Evolutionary conservation across 371 early-diverging fungal genomes (phyloP).

Genomic region (Funneliformis caledonium): DNA sequence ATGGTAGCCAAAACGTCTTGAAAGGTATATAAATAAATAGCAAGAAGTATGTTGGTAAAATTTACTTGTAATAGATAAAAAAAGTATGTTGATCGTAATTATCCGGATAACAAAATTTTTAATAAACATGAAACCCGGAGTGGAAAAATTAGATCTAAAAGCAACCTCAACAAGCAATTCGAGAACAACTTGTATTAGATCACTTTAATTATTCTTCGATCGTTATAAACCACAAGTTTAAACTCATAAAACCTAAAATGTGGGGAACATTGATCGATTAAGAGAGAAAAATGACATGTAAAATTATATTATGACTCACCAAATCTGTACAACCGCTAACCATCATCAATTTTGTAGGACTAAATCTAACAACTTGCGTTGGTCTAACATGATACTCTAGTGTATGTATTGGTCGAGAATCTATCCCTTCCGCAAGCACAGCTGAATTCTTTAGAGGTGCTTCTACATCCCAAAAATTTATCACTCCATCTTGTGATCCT

Average conservation of each 20-base stretch:
- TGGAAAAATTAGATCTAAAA: neutral
- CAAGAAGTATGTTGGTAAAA: neutral
- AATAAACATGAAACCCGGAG: neutral
- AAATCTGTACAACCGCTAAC: slow-evolving; percentile 61
- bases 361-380: slow-evolving; percentile 65
- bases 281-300: neutral
- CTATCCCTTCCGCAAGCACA: slow-evolving; percentile 41
- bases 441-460: slow-evolving; percentile 44
- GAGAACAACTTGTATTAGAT: neutral
- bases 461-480: slow-evolving; percentile 71
- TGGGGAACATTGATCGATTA: slow-evolving; percentile 28
- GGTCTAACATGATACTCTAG: slow-evolving; percentile 53
- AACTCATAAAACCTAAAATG: neutral
- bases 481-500: slow-evolving; percentile 68
- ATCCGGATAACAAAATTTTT: neutral
- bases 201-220: slow-evolving; percentile 13
- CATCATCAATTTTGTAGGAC: slow-evolving; percentile 73
- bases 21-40: neutral
- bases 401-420: slow-evolving; percentile 49
- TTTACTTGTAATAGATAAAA: neutral
- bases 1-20: neutral
- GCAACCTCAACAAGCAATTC: neutral
- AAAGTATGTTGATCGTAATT: neutral
- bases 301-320: slow-evolving; percentile 46
- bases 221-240: slow-evolving; percentile 10